Conservation (phyloP, 352 stramenopile genomes). For the Globisporangium recalcitrans region DNA sequence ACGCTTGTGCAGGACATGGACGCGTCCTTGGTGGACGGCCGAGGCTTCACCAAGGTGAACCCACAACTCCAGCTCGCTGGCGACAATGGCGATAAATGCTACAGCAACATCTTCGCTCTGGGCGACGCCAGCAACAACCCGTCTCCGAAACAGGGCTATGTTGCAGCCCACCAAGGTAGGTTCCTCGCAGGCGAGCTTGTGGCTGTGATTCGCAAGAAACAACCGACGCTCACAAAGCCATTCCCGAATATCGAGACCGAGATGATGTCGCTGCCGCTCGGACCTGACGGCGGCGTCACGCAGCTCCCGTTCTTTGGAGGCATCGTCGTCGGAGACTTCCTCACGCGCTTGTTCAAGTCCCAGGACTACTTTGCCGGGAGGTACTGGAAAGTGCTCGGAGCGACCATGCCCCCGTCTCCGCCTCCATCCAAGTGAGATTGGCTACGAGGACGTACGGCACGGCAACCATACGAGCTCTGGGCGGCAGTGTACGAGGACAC, state of each 20-base stretch:
- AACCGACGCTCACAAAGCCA: neutral
- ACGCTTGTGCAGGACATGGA: constrained; percentile 31
- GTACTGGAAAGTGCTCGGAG: constrained; percentile 33
- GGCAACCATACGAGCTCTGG: too few relatives aligned
- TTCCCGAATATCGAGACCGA: constrained; percentile 26
- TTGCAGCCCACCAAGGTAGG: constrained; percentile 33
- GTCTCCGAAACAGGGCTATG: constrained; percentile 37
- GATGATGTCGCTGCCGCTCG: constrained; percentile 39
- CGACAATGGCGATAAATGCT: constrained; percentile 26
- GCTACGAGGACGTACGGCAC: too few relatives aligned
- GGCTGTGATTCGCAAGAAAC: neutral
- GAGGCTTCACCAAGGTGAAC: constrained; percentile 42
- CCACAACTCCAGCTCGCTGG: constrained; percentile 38
- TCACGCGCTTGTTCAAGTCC: constrained; percentile 43
- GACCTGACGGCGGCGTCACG: constrained; percentile 40
- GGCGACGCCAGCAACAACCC: constrained; percentile 49
- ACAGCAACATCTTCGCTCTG: constrained; percentile 45
- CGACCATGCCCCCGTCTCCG: constrained; percentile 12
- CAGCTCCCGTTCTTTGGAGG: constrained; percentile 50
- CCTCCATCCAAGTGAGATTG: neutral
- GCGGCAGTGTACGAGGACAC: too few relatives aligned
- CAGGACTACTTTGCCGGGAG: constrained; percentile 41
- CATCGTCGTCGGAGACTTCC: constrained; percentile 43
- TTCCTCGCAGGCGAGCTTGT: constrained; percentile 1
- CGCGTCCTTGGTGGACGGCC: constrained; percentile 28